phyloP scores from a whole-genome alignment of 164 flowering plant species.

The Aristolochia fimbriata region DNA sequence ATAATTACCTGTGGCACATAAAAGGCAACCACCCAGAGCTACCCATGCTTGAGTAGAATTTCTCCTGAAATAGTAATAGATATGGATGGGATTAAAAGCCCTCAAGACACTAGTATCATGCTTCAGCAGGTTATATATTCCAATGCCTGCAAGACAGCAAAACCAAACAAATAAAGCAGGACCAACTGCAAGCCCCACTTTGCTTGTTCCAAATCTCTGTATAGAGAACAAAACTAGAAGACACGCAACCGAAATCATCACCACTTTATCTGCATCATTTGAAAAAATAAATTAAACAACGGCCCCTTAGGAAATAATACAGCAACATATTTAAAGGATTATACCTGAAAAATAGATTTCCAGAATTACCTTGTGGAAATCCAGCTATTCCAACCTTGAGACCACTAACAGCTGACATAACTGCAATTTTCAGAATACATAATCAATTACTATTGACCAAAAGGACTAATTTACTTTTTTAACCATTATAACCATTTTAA shows the following conservation, averaged over 20 bases:
- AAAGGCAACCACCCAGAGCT: conserved; percentile 92
- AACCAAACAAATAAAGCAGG: conserved; percentile 97
- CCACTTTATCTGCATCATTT: conserved; percentile 69
- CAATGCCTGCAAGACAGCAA: conserved; percentile 87
- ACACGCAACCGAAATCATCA: conserved; percentile 87
- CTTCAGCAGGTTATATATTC: conserved; percentile 79
- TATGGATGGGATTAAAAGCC: conserved; percentile 91
- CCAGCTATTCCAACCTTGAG: conserved; percentile 70
- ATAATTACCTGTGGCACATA: conserved; percentile 82
- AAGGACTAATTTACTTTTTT: too few species aligned
- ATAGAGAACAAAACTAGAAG: conserved; percentile 85
- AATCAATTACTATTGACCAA: neutral
- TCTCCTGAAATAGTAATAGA: conserved; percentile 83
- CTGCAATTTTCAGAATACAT: conserved; percentile 33
- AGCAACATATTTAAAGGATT: neutral
- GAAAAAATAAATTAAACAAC: conserved; percentile 5
- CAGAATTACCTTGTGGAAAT: conserved; percentile 53
- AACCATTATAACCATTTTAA: too few species aligned
- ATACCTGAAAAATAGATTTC: neutral
- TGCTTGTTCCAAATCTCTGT: conserved; percentile 95
- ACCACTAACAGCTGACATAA: conserved; percentile 91
- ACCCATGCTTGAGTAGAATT: conserved; percentile 85
- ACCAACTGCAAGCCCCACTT: conserved; percentile 91
- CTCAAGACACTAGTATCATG: conserved; percentile 67
- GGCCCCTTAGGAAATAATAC: neutral